Evolutionary conservation across 2,329 filamentous ascomycete species (phyloP).

Genomic region (Ilyonectria mors-panacis): DNA sequence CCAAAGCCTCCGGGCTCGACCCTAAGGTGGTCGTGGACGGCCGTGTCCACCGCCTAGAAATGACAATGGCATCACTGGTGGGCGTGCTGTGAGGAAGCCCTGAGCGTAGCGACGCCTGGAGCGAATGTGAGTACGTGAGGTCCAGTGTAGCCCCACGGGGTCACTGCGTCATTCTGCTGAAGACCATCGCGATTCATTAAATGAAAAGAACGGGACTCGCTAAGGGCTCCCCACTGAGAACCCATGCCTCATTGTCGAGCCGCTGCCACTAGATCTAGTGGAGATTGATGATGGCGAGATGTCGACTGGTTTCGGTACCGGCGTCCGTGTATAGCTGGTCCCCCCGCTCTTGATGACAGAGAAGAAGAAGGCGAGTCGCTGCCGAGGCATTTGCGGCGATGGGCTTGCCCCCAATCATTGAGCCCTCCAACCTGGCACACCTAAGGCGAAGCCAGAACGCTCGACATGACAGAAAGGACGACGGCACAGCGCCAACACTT

Average conservation of each 20-base stretch:
- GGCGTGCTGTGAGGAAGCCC: not conserved
- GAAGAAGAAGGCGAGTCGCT: not conserved
- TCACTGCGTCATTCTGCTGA: not conserved
- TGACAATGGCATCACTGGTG: not conserved
- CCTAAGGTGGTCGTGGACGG: too few species aligned
- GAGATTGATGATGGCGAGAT: not conserved
- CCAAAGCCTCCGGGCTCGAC: too few species aligned
- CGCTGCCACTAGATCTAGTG: not conserved
- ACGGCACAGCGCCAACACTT: not conserved
- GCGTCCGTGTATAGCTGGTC: not conserved
- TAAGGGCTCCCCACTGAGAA: not conserved
- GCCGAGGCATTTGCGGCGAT: not conserved
- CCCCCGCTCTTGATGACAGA: not conserved
- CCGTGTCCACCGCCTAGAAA: not conserved
- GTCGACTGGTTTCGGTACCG: not conserved
- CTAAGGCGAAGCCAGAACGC: not conserved
- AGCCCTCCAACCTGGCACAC: not conserved
- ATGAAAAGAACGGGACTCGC: not conserved
- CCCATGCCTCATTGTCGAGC: constrained; percentile 1
- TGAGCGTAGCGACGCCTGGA: not conserved
- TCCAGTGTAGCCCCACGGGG: not conserved
- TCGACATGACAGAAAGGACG: not conserved
- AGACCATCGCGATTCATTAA: not conserved
- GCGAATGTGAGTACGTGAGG: not conserved
- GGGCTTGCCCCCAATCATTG: not conserved